A percentile compares a stretch with the other conserved stretches of the same genome.
Evolutionary conservation across 208 protist species (phyloP).

Genomic region (Leishmania guyanensis): DNA sequence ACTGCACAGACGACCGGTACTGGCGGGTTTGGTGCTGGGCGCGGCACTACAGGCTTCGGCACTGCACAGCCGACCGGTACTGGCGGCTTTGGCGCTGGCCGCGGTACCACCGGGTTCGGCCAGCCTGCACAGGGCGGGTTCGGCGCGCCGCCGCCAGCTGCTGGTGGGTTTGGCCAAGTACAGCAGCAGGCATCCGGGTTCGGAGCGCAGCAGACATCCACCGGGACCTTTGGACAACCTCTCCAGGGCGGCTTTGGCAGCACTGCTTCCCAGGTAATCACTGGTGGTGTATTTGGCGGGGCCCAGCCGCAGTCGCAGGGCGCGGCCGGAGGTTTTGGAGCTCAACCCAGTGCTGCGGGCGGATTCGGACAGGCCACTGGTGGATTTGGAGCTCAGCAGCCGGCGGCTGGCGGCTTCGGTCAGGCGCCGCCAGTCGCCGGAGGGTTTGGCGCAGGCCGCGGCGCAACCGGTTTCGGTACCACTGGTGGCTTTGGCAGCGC

Average conservation of each 20-base stretch:
- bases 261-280: not conserved
- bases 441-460: slow-evolving; percentile 9
- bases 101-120: slow-evolving; percentile 32
- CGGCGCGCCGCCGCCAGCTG: slow-evolving; percentile 26
- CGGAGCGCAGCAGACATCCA: slow-evolving; percentile 2
- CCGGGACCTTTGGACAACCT: slow-evolving; percentile 7
- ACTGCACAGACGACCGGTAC: slow-evolving; percentile 4
- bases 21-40: slow-evolving; percentile 20
- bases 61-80: slow-evolving; percentile 5
- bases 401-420: slow-evolving; percentile 36
- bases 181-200: slow-evolving; percentile 6
- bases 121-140: slow-evolving; percentile 31
- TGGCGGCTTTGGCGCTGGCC: slow-evolving; percentile 42
- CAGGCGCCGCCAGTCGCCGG: not conserved
- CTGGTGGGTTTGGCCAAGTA: slow-evolving; percentile 27
- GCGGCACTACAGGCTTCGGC: slow-evolving; percentile 8
- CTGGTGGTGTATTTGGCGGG: slow-evolving; percentile 39
- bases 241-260: slow-evolving; percentile 11
- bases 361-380: slow-evolving; percentile 4
- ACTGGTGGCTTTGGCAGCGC: not conserved
- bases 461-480: slow-evolving; percentile 1
- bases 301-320: slow-evolving; percentile 6
- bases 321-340: slow-evolving; percentile 4
- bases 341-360: not conserved
- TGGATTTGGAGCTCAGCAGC: slow-evolving; percentile 18